A percentile compares a stretch with the other conserved stretches of the same genome.
phyloP scores from a whole-genome alignment of 169 alveolate species.

The Neospora caninum region DNA sequence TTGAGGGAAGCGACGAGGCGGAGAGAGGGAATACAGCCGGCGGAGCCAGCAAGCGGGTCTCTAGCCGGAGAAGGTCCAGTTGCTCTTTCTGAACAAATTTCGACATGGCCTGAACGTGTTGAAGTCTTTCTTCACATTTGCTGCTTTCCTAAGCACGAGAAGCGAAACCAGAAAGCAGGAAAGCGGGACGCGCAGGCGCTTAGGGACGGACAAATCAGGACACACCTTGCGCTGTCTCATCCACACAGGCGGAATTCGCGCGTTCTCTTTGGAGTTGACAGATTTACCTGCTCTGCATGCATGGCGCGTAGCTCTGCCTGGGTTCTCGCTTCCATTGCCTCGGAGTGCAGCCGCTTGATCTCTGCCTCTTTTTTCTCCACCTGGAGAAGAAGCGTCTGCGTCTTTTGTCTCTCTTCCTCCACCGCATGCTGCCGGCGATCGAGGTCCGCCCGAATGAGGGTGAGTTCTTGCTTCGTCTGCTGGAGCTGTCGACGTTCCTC shows the following conservation, averaged over 20 bases:
- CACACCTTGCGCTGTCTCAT: no score
- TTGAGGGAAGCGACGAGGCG: background rate
- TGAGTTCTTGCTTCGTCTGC: background rate
- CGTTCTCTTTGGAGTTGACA: no score
- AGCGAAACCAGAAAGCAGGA: background rate
- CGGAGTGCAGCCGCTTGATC: background rate
- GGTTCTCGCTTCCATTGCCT: slow-evolving; percentile 10
- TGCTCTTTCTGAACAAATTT: slow-evolving; percentile 2
- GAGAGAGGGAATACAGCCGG: background rate
- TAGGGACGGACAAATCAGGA: background rate
- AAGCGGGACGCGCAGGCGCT: background rate
- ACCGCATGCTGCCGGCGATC: background rate
- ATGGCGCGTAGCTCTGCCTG: background rate
- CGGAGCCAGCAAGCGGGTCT: background rate
- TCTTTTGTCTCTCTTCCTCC: background rate
- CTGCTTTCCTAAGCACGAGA: background rate
- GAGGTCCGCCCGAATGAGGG: background rate
- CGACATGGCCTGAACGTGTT: background rate
- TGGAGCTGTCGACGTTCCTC: background rate
- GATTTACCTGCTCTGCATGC: background rate
- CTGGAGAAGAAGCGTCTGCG: background rate
- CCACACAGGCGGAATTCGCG: no score
- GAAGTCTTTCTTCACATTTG: background rate
- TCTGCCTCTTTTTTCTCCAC: background rate
- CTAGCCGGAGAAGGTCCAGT: background rate